Evolutionary conservation across 495 filamentous ascomycete species (phyloP).

Genomic region (Staphylotrichum tortipilum): DNA sequence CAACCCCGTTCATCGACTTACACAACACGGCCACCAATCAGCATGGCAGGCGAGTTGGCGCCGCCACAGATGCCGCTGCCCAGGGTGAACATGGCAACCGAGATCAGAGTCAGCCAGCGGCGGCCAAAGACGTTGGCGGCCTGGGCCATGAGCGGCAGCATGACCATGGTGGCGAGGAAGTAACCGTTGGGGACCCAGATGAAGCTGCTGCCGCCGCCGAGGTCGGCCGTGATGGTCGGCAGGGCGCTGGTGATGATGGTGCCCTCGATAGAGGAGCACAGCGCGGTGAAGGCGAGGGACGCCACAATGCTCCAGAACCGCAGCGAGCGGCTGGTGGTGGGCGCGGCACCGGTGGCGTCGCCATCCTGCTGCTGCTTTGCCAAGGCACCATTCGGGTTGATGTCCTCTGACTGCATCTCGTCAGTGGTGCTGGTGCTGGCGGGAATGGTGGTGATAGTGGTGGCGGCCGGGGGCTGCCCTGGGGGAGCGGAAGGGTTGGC

Average conservation of each 20-base stretch:
- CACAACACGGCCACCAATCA: neutral
- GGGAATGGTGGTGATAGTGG: too few species aligned
- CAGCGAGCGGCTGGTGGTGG: neutral
- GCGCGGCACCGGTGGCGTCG: neutral
- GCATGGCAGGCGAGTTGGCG: neutral
- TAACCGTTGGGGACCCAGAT: neutral
- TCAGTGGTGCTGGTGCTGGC: too few species aligned
- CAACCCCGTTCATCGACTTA: too few species aligned
- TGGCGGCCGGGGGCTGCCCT: too few species aligned
- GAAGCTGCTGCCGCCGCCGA: neutral
- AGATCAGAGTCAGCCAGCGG: neutral
- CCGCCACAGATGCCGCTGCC: neutral
- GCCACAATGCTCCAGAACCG: neutral
- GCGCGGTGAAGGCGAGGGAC: neutral
- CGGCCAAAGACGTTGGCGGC: neutral
- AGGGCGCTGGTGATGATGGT: neutral
- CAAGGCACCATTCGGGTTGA: too few species aligned
- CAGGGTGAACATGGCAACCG: neutral
- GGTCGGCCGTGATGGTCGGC: neutral
- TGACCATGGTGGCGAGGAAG: neutral
- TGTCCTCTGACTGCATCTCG: too few species aligned
- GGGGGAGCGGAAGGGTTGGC: too few species aligned
- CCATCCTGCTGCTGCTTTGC: too few species aligned
- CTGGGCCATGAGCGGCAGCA: neutral
- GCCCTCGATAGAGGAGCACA: neutral